Percentiles rank a stretch among this genome's conserved stretches.
These are phyloP conservation scores for Citrullus amarus DNA, from an alignment of 306 rosid species.

Conservation along the genomic window DNA sequence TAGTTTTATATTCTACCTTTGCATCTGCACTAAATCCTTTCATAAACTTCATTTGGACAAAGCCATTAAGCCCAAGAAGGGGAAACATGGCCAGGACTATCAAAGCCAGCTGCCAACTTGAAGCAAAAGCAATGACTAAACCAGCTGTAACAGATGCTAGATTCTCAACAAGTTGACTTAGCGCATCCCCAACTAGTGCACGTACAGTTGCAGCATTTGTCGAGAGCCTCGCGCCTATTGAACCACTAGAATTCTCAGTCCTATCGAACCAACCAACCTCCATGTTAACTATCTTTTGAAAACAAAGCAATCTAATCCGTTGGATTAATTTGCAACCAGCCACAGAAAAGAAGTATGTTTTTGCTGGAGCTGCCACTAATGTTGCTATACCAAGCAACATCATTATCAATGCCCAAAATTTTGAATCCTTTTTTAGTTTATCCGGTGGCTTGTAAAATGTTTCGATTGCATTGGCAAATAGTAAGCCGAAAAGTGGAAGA, in stretches of 20 bases:
- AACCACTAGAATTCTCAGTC: conserved; percentile 57
- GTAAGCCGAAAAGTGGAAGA: conserved; percentile 36
- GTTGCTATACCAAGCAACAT: conserved; percentile 30
- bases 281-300: conserved; percentile 55
- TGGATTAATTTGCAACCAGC: conserved; percentile 54
- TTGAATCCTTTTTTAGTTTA: conserved; percentile 42
- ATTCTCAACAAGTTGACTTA: conserved; percentile 50
- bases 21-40: conserved; percentile 51
- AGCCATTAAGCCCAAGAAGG: conserved; percentile 36
- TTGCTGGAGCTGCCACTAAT: conserved; percentile 28
- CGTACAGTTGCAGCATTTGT: conserved; percentile 50
- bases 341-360: conserved; percentile 45
- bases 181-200: conserved; percentile 60
- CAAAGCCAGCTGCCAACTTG: conserved; percentile 65
- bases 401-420: conserved; percentile 51
- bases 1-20: conserved; percentile 34
- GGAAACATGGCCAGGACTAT: conserved; percentile 47
- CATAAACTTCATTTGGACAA: conserved; percentile 38
- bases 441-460: conserved; percentile 51
- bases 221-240: conserved; percentile 67
- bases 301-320: conserved; percentile 48
- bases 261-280: conserved; percentile 76
- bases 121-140: conserved; percentile 43
- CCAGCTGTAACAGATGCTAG: conserved; percentile 34
- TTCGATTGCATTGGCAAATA: conserved; percentile 30